These are phyloP conservation scores for Aureobasidium sp. DNA, from an alignment of 2,329 filamentous ascomycete species.

Conservation along the genomic window DNA sequence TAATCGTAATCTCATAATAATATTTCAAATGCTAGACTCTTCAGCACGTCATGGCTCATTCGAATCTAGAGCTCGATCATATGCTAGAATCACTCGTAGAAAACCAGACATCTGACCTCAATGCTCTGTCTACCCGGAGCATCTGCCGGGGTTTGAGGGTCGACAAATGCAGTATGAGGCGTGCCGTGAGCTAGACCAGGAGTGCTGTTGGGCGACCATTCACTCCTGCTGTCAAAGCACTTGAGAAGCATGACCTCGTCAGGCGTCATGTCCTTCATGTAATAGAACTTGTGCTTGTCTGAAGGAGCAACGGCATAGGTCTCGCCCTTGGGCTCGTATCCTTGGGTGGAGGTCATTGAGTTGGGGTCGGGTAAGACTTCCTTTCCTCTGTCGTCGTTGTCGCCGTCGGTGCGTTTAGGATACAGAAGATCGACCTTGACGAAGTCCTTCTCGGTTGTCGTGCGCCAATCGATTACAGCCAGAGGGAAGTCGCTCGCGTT, in stretches of 20 bases:
- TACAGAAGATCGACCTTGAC: conserved; percentile 57
- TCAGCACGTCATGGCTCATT: background rate
- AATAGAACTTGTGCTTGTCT: conserved; percentile 55
- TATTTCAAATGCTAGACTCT: background rate
- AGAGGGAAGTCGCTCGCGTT: conserved; percentile 62
- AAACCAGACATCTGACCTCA: conserved; percentile 58
- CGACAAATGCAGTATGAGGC: conserved; percentile 72
- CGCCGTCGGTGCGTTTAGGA: conserved; percentile 38
- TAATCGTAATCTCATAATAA: background rate
- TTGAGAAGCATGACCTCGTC: conserved; percentile 49
- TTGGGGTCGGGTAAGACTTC: conserved; percentile 47
- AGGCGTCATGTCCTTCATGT: conserved; percentile 60
- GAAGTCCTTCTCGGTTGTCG: conserved; percentile 51
- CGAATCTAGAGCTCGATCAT: too few relatives aligned
- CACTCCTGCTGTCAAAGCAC: conserved; percentile 40
- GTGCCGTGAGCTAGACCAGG: conserved; percentile 37
- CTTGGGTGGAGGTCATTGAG: conserved; percentile 44
- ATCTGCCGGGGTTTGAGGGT: conserved; percentile 62
- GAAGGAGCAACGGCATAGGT: conserved; percentile 54
- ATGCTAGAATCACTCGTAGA: conserved; percentile 35
- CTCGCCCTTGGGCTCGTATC: conserved; percentile 58
- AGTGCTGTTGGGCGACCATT: conserved; percentile 33
- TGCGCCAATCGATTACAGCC: conserved; percentile 59
- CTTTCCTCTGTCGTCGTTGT: conserved; percentile 48
- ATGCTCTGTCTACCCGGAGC: conserved; percentile 64